Conservation (phyloP, 495 filamentous ascomycete genomes). For the Filosporella fistucella region DNA sequence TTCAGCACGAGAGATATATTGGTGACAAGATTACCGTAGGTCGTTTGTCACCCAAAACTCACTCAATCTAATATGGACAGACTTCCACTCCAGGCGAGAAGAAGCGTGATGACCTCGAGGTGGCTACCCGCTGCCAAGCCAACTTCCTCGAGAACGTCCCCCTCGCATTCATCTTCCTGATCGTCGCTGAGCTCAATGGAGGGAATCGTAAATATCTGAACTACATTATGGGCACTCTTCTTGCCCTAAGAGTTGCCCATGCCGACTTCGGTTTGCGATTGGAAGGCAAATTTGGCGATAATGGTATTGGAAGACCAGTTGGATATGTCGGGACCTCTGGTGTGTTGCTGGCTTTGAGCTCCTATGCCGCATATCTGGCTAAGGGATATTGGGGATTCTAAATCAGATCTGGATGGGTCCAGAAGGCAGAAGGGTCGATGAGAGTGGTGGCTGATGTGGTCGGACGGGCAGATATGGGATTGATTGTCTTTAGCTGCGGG, state of each 20-base stretch:
- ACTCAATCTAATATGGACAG: background rate
- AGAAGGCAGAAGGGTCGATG: background rate
- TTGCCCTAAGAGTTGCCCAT: conserved; percentile 8
- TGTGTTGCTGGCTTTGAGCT: conserved; percentile 21
- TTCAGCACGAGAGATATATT: conserved; percentile 3
- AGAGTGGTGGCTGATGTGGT: background rate
- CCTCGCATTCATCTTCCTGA: conserved; percentile 61
- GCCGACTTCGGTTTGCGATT: conserved; percentile 21
- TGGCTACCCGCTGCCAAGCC: conserved; percentile 80
- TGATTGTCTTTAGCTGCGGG: too few relatives aligned
- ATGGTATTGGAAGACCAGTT: conserved; percentile 16
- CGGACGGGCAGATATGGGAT: too few relatives aligned
- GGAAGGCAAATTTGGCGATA: conserved; percentile 8
- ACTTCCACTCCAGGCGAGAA: background rate
- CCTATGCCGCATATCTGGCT: conserved; percentile 20
- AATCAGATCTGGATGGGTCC: background rate
- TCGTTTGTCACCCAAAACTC: background rate
- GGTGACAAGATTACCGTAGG: background rate
- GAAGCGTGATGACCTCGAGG: conserved; percentile 45
- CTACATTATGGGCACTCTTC: conserved; percentile 19
- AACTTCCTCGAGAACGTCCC: conserved; percentile 89
- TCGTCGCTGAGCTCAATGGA: conserved; percentile 53
- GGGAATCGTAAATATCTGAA: conserved; percentile 26
- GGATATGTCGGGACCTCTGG: conserved; percentile 21
- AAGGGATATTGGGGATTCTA: conserved; percentile 28